Evolutionary conservation across 768 basidiomycete species (phyloP).

Genomic region (Dictyophora rubrovolvata): DNA sequence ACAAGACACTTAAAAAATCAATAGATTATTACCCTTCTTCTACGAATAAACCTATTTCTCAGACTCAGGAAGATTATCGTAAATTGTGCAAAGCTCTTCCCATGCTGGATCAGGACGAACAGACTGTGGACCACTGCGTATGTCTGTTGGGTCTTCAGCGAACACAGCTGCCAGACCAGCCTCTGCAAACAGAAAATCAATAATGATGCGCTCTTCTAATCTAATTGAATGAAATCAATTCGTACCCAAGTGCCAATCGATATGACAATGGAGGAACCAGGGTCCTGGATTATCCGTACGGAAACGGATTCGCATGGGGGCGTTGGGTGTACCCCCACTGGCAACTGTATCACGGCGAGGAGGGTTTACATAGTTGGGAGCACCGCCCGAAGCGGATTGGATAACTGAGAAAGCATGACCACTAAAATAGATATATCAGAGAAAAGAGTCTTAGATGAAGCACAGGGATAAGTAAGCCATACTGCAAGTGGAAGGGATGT

Average conservation of each 20-base stretch:
- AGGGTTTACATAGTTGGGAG: constrained; percentile 28
- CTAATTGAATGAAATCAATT: too few species aligned
- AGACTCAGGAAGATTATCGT: neutral
- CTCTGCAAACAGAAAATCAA: neutral
- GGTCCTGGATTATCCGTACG: constrained; percentile 42
- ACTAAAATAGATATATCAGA: neutral
- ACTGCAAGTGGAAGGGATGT: constrained; percentile 9
- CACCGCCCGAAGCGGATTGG: constrained; percentile 21
- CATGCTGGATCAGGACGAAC: neutral
- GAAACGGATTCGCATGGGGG: constrained; percentile 40
- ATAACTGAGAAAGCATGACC: constrained; percentile 26
- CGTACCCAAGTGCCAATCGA: too few species aligned
- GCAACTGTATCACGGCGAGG: constrained; percentile 5
- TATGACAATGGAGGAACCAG: constrained; percentile 19
- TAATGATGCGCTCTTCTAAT: too few species aligned
- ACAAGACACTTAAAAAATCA: too few species aligned
- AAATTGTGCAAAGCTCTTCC: constrained; percentile 4
- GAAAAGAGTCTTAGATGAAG: neutral
- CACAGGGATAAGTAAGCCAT: neutral
- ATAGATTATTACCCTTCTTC: too few species aligned
- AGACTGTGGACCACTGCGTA: constrained; percentile 2
- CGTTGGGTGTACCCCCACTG: constrained; percentile 19
- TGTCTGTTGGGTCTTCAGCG: constrained; percentile 21
- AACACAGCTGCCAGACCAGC: constrained; percentile 28
- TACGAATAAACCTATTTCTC: too few species aligned